phyloP scores from a whole-genome alignment of 192 early-diverging fungal species.

The Dispira parvispora region DNA sequence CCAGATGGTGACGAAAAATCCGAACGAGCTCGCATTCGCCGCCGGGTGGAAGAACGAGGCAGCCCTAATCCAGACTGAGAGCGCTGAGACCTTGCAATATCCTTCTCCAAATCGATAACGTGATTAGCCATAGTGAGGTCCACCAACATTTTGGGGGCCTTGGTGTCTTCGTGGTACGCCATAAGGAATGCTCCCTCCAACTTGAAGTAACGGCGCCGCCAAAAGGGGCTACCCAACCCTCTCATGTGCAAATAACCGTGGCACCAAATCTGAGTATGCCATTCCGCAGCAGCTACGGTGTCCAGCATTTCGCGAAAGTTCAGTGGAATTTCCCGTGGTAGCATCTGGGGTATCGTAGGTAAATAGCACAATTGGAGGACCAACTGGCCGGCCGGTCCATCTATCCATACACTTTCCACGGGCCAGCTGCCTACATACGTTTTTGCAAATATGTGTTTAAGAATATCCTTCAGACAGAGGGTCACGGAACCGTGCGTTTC shows the following conservation, averaged over 20 bases:
- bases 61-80: not conserved
- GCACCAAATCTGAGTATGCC: constrained; percentile 31
- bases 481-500: constrained; percentile 32
- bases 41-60: not conserved
- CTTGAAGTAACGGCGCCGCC: constrained; percentile 32
- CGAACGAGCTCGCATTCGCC: not conserved
- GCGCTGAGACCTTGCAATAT: not conserved
- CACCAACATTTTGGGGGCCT: constrained; percentile 26
- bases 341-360: constrained; percentile 20
- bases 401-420: constrained; percentile 31
- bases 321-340: constrained; percentile 28
- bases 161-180: constrained; percentile 31
- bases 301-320: constrained; percentile 29
- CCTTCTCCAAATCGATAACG: constrained; percentile 18
- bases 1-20: not conserved
- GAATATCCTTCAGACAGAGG: constrained; percentile 27
- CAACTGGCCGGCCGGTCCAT: constrained; percentile 23
- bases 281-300: constrained; percentile 29
- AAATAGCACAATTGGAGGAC: constrained; percentile 33
- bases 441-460: constrained; percentile 27
- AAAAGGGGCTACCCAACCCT: constrained; percentile 32
- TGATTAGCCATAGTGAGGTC: constrained; percentile 28
- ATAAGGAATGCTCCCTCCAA: constrained; percentile 30
- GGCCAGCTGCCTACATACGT: constrained; percentile 29
- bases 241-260: constrained; percentile 32